Evolutionary conservation across 2,329 filamentous ascomycete genomes (phyloP).

Genomic region (Lecanoromycetidae sp.): DNA sequence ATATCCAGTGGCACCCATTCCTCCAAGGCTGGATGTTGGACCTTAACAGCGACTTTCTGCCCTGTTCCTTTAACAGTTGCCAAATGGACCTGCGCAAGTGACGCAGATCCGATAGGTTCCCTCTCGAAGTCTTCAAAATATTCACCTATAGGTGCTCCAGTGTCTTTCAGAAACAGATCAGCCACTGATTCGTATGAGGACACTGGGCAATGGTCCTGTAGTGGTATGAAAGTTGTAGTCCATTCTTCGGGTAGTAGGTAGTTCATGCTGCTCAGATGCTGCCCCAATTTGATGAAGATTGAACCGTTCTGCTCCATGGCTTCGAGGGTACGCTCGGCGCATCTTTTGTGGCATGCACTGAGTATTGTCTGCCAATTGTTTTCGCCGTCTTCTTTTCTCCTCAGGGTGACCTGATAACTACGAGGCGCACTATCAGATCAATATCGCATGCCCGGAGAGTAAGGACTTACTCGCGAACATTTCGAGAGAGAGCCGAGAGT

Average conservation of each 20-base stretch:
- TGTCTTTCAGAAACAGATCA: conserved; percentile 75
- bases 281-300: conserved; percentile 95
- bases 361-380: conserved; percentile 57
- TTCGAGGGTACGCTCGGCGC: conserved; percentile 71
- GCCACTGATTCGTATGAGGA: conserved; percentile 80
- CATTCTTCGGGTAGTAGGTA: conserved; percentile 85
- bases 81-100: conserved; percentile 85
- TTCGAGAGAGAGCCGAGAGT: conserved; percentile 7
- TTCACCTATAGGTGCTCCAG: conserved; percentile 62
- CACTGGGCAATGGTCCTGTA: conserved; percentile 91
- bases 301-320: conserved; percentile 93
- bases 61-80: conserved; percentile 72
- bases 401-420: conserved; percentile 81
- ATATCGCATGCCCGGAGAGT: background rate
- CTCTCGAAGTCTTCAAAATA: conserved; percentile 76
- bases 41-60: conserved; percentile 85
- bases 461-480: conserved; percentile 13
- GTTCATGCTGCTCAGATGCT: conserved; percentile 92
- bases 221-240: conserved; percentile 88
- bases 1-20: conserved; percentile 87
- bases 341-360: conserved; percentile 79
- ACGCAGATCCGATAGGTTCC: conserved; percentile 79
- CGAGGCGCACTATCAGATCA: background rate
- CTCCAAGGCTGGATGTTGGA: conserved; percentile 81
- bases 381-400: conserved; percentile 49